A percentile compares a stretch with the other conserved stretches of the same genome.
These are phyloP conservation scores for Scytalidium sp. DNA, from an alignment of 2,329 filamentous ascomycete species.

Conservation along the genomic window DNA sequence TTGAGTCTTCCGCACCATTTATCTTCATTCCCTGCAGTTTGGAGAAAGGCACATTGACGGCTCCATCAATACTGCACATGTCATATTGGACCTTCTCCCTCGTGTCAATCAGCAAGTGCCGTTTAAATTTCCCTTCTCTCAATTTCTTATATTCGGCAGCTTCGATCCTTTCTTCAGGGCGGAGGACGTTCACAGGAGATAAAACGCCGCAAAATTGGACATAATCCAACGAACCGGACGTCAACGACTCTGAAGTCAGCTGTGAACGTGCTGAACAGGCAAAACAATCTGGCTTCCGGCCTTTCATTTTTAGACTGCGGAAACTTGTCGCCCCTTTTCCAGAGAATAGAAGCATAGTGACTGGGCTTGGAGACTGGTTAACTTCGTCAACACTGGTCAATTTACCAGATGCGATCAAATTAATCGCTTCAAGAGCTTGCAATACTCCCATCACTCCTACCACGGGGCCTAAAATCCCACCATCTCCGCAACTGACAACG, in stretches of 20 bases:
- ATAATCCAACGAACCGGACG: slow-evolving; percentile 72
- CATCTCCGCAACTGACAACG: slow-evolving; percentile 85
- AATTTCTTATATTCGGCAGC: slow-evolving; percentile 46
- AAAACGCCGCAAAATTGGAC: slow-evolving; percentile 76
- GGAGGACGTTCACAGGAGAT: slow-evolving; percentile 52
- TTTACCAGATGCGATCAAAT: slow-evolving; percentile 58
- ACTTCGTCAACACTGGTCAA: slow-evolving; percentile 17
- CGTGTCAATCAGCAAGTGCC: slow-evolving; percentile 73
- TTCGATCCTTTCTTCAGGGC: slow-evolving; percentile 64
- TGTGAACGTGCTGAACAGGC: slow-evolving; percentile 60
- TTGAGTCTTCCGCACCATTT: slow-evolving; percentile 15
- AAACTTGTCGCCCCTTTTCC: slow-evolving; percentile 56
- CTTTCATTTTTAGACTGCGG: slow-evolving; percentile 70
- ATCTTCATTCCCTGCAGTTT: slow-evolving; percentile 34
- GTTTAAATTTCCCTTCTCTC: slow-evolving; percentile 17
- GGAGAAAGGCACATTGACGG: slow-evolving; percentile 72
- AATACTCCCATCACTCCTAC: slow-evolving; percentile 92
- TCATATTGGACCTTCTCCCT: slow-evolving; percentile 82
- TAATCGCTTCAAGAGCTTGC: slow-evolving; percentile 86
- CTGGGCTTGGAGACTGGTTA: slow-evolving; percentile 14
- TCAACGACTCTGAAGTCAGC: slow-evolving; percentile 61
- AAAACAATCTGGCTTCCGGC: slow-evolving; percentile 65
- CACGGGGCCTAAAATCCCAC: slow-evolving; percentile 86
- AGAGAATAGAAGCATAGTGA: slow-evolving; percentile 45
- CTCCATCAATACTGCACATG: slow-evolving; percentile 72